Evolutionary conservation across 176 grass and related monocot species (phyloP), one percentile per base, ranked within the genome.

Genomic region (Lolium multiflorum): DNA sequence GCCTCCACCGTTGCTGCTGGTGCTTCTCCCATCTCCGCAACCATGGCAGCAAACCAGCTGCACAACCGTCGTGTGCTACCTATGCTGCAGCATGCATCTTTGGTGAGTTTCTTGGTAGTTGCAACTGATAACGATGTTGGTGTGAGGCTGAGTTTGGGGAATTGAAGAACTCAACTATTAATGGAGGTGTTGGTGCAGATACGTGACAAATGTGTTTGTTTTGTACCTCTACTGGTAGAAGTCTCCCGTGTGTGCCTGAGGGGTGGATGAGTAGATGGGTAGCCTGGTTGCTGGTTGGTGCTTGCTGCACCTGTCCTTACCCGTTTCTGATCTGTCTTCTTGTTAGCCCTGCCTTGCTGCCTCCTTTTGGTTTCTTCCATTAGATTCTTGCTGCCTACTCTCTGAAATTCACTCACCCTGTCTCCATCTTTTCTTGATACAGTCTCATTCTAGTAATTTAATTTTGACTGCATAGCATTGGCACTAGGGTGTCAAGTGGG

Each of bases 311-410:
- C 71, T 65, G 63, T 81, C 59, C 50, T 54, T 21, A 70, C 83
- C 89, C 82, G 79, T 68, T 81, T 80, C 66, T 84, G 81, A 91
- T 87, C 85, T 91, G 89, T 84, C 81, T 10, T 81, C 51, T 84
- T 76, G 67, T 84, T 87, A 84, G 39, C 85, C 65, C 8, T 10
- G 38, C 38, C 41, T 67, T 76, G 85, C 75, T 68, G 75, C 75
- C 11, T 75, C 59, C 48, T 91, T 82, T 80, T 87, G 80, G 85
- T 87, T 69, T 87, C 89, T 80, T 91, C 76, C 81, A 76, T 76
- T 70, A 85, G 85, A 87, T 87, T 91, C 81, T 84, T 60, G 75
- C 47, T 74, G 13, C 37, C 60, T 61, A 9, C 16, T 76, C 43
- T 82, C 62, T 71, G 52, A 72, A 82, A 49, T 70, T 25, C 37